phyloP scores from a whole-genome alignment of 768 basidiomycete genomes.

The Favolaschia claudopus region DNA sequence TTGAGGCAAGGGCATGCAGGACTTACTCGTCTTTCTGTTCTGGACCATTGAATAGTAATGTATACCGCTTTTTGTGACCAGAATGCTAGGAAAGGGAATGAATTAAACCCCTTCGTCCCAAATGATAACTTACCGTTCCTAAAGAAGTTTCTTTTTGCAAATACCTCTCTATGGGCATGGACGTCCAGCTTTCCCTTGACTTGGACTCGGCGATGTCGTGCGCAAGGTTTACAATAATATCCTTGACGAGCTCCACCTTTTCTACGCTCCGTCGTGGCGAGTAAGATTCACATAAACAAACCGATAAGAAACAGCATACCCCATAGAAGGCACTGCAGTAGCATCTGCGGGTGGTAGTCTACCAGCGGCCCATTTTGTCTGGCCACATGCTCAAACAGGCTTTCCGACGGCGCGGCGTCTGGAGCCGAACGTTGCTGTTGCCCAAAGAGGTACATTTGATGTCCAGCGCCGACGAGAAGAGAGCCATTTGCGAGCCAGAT shows the following conservation, averaged over 20 bases:
- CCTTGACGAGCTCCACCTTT: slow-evolving; percentile 86
- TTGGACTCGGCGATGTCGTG: slow-evolving; percentile 42
- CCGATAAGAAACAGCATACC: slow-evolving; percentile 52
- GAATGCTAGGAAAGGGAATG: slow-evolving; percentile 1
- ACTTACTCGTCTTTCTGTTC: slow-evolving; percentile 56
- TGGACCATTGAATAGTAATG: slow-evolving; percentile 59
- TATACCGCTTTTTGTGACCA: slow-evolving; percentile 51
- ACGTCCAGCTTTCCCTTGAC: slow-evolving; percentile 46
- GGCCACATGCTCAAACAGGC: slow-evolving; percentile 85
- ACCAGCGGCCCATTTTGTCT: slow-evolving; percentile 84
- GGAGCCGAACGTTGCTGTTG: slow-evolving; percentile 41
- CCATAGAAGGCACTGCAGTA: slow-evolving; percentile 93
- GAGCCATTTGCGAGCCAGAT: slow-evolving; percentile 90
- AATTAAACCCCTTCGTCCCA: background rate
- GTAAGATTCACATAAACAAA: background rate
- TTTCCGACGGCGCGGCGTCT: slow-evolving; percentile 39
- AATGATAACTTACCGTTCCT: background rate
- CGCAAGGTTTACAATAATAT: slow-evolving; percentile 75
- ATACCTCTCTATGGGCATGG: slow-evolving; percentile 66
- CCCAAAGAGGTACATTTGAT: slow-evolving; percentile 84
- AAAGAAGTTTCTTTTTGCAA: slow-evolving; percentile 43
- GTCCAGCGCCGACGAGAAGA: slow-evolving; percentile 81
- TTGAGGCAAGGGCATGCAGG: background rate
- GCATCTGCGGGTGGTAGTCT: slow-evolving; percentile 93
- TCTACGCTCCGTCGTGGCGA: slow-evolving; percentile 50